Percentiles rank a stretch among this genome's conserved stretches.
phyloP scores from a whole-genome alignment of 208 protist genomes.

The Leishmania aethiopica region DNA sequence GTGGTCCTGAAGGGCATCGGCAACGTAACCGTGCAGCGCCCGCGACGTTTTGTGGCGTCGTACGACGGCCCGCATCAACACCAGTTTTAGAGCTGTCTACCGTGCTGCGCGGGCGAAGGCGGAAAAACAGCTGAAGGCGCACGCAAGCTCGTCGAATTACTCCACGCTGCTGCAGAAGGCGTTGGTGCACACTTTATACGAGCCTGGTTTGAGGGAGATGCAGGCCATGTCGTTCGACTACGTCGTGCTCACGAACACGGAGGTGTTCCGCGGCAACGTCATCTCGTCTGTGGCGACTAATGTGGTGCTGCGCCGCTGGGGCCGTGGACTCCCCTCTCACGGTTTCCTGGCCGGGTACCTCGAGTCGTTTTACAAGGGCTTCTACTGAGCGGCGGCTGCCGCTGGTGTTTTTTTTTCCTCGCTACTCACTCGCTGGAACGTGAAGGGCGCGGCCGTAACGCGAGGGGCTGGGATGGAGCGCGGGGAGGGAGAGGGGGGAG shows the following conservation, averaged over 20 bases:
- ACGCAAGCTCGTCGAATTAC: background rate
- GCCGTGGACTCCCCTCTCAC: conserved; percentile 17
- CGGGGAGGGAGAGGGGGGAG: too few species aligned
- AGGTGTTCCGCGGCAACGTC: conserved; percentile 25
- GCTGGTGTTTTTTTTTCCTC: background rate
- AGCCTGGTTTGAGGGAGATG: conserved; percentile 9
- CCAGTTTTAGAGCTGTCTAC: background rate
- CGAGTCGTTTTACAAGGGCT: conserved; percentile 14
- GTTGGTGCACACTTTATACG: conserved; percentile 13
- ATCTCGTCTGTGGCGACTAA: conserved; percentile 14
- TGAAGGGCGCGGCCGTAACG: too few species aligned
- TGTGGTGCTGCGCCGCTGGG: conserved; percentile 27
- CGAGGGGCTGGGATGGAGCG: too few species aligned
- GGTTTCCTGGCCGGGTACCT: conserved; percentile 15
- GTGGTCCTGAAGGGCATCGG: background rate
- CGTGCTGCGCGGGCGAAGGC: background rate
- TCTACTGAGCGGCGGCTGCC: background rate
- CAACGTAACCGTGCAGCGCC: background rate
- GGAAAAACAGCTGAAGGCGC: background rate
- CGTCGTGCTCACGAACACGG: conserved; percentile 31
- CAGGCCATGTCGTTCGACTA: conserved; percentile 25
- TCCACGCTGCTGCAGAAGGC: background rate
- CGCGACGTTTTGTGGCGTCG: background rate
- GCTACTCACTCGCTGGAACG: background rate
- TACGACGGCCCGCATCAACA: background rate